phyloP scores from a whole-genome alignment of 1,284 basidiomycete genomes.

The Takashimella koratensis region DNA sequence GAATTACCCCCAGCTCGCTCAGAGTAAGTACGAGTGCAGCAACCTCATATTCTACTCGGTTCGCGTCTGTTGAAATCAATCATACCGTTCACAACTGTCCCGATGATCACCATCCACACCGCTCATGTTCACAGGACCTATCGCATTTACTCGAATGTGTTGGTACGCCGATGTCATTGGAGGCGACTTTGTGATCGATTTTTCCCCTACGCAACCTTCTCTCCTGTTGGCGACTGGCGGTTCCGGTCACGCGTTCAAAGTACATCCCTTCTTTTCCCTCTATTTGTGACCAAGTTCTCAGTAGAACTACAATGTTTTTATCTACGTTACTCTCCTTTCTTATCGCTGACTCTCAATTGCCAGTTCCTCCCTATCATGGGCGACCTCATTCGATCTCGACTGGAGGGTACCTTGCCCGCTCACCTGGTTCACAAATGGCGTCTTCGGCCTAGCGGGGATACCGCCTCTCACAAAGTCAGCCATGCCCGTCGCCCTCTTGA shows the following conservation, averaged over 20 bases:
- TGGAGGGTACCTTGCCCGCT: constrained; percentile 61
- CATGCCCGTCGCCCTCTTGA: too few relatives aligned
- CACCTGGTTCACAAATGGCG: constrained; percentile 53
- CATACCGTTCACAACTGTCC: too few relatives aligned
- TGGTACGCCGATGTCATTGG: constrained; percentile 61
- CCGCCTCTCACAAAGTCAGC: too few relatives aligned
- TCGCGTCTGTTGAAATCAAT: too few relatives aligned
- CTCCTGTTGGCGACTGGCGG: constrained; percentile 71
- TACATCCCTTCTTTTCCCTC: too few relatives aligned
- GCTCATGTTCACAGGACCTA: constrained; percentile 51
- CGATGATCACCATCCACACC: not conserved
- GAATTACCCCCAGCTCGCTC: constrained; percentile 68
- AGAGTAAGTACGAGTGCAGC: constrained; percentile 48
- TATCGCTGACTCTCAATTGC: too few relatives aligned
- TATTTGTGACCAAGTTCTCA: too few relatives aligned
- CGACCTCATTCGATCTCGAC: constrained; percentile 61
- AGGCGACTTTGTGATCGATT: constrained; percentile 73
- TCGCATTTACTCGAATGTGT: constrained; percentile 69
- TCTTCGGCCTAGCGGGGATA: too few relatives aligned
- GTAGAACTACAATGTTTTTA: not conserved
- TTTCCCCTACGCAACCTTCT: constrained; percentile 57
- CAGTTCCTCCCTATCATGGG: constrained; percentile 66
- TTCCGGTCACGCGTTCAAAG: constrained; percentile 80
- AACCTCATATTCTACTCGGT: too few relatives aligned
- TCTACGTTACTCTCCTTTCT: too few relatives aligned